phyloP scores from a whole-genome alignment of 1,284 basidiomycete genomes.

The Cryptococcus depauperatus region DNA sequence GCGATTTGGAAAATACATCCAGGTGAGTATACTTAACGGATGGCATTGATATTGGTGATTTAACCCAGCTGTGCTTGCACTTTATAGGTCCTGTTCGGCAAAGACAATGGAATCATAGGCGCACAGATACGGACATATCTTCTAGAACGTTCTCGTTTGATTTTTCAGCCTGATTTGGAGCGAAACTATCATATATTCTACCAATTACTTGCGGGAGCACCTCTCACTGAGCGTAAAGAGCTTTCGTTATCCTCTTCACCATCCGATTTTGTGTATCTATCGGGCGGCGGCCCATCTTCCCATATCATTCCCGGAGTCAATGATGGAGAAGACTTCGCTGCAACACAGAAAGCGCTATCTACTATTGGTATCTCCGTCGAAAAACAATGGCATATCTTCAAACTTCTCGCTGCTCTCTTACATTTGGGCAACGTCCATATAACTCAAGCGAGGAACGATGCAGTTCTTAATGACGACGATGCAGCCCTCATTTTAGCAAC shows the following conservation, averaged over 20 bases:
- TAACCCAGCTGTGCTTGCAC: too few relatives aligned
- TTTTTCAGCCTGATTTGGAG: constrained; percentile 93
- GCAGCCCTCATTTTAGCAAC: constrained; percentile 72
- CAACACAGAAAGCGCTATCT: constrained; percentile 87
- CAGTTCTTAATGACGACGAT: constrained; percentile 77
- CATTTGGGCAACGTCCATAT: constrained; percentile 97
- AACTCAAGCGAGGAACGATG: constrained; percentile 70
- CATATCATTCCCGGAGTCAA: constrained; percentile 86
- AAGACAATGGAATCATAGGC: constrained; percentile 90
- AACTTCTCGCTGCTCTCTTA: constrained; percentile 81
- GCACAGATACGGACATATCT: constrained; percentile 97
- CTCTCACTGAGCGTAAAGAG: constrained; percentile 89
- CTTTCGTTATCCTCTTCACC: constrained; percentile 79
- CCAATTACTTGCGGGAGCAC: constrained; percentile 94
- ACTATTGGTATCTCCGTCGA: constrained; percentile 96
- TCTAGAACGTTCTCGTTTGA: constrained; percentile 90
- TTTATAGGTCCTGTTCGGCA: constrained; percentile 84
- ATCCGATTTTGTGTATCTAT: constrained; percentile 80
- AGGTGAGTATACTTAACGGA: constrained; percentile 64
- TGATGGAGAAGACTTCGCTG: constrained; percentile 88
- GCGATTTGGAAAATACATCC: constrained; percentile 98
- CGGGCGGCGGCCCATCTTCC: constrained; percentile 80
- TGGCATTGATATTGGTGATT: neutral
- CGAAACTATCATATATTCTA: constrained; percentile 99
- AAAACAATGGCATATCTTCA: constrained; percentile 97